These are phyloP conservation scores for Solioccasus polychromus DNA, from an alignment of 768 basidiomycete genomes.

Conservation along the genomic window DNA sequence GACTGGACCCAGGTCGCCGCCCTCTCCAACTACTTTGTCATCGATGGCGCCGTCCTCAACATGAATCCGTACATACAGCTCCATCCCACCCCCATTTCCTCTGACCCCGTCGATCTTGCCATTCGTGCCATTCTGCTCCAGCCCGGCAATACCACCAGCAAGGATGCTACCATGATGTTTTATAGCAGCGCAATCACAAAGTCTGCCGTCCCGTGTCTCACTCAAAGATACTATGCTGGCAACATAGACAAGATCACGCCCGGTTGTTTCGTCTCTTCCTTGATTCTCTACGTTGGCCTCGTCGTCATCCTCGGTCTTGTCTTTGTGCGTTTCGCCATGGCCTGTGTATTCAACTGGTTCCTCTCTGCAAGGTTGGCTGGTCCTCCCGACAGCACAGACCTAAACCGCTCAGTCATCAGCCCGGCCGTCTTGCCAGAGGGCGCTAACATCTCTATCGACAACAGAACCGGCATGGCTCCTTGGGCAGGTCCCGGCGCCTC, in stretches of 20 bases:
- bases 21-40: slow-evolving; percentile 75
- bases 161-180: slow-evolving; percentile 89
- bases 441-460: slow-evolving; percentile 91
- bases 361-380: slow-evolving; percentile 79
- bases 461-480: slow-evolving; percentile 87
- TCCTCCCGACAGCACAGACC: slow-evolving; percentile 65
- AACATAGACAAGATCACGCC: slow-evolving; percentile 96
- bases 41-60: slow-evolving; percentile 94
- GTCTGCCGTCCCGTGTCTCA: slow-evolving; percentile 74
- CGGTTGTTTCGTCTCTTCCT: slow-evolving; percentile 87
- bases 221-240: slow-evolving; percentile 85
- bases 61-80: slow-evolving; percentile 79
- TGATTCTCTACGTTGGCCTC: slow-evolving; percentile 88
- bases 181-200: slow-evolving; percentile 64
- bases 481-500: slow-evolving; percentile 69
- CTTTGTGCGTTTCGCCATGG: slow-evolving; percentile 91
- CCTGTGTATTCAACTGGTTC: slow-evolving; percentile 96
- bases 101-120: slow-evolving; percentile 78
- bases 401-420: slow-evolving; percentile 83
- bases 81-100: slow-evolving; percentile 62
- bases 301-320: slow-evolving; percentile 91
- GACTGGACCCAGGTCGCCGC: slow-evolving; percentile 83
- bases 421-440: slow-evolving; percentile 97
- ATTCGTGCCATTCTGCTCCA: slow-evolving; percentile 70
- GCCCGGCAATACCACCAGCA: slow-evolving; percentile 55